Evolutionary conservation across 2,329 filamentous ascomycete genomes (phyloP).

Genomic region (Calonectria leucothoes): DNA sequence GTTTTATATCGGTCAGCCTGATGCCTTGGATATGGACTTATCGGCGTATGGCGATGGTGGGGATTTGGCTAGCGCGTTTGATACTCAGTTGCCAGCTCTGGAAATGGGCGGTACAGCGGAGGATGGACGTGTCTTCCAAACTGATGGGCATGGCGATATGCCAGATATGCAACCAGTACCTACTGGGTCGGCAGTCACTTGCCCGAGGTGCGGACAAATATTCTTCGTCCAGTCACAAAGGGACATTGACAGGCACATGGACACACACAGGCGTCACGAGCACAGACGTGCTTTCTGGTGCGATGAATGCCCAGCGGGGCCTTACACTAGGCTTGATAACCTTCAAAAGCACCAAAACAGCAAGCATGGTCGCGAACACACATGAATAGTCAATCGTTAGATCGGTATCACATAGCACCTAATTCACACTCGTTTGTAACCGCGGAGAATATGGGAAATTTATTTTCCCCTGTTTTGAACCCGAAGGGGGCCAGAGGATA

Average conservation of each 20-base stretch:
- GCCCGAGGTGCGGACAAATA: background rate
- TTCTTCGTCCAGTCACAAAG: background rate
- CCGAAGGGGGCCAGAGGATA: too few relatives aligned
- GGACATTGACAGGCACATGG: background rate
- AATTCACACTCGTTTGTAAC: background rate
- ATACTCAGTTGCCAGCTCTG: background rate
- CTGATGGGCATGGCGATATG: too few relatives aligned
- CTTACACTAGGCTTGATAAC: background rate
- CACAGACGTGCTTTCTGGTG: background rate
- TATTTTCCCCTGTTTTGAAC: too few relatives aligned
- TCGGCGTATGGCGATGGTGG: rapidly evolving
- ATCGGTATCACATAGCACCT: background rate
- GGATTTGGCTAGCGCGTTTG: background rate
- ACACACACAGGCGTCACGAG: background rate
- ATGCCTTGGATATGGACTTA: background rate
- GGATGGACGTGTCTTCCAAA: too few relatives aligned
- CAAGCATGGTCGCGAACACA: background rate
- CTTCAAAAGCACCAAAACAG: background rate
- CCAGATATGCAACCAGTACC: background rate
- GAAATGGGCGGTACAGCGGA: background rate
- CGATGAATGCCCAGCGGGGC: background rate
- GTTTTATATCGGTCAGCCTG: too few relatives aligned
- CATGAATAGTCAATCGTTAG: background rate
- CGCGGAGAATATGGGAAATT: too few relatives aligned
- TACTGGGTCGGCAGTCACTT: background rate